A percentile compares a stretch with the other conserved stretches of the same genome.
phyloP scores from a whole-genome alignment of 208 protist genomes.

The Wallacemonas rigidus region DNA sequence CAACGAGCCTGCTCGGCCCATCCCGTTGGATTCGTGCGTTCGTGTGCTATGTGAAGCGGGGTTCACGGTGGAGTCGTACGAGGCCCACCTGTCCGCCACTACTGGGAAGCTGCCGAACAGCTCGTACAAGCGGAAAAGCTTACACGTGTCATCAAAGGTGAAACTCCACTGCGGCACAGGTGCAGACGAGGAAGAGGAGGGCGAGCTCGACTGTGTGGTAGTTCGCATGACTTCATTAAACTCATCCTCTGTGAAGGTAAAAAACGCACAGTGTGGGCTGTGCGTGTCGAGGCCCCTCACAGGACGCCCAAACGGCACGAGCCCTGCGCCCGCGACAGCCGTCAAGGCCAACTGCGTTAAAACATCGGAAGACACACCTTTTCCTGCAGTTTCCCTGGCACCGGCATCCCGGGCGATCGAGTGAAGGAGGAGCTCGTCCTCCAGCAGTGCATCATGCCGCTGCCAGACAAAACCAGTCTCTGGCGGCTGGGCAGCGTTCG shows the following conservation, averaged over 20 bases:
- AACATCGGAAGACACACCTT: background rate
- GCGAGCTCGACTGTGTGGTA: background rate
- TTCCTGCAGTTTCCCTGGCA: background rate
- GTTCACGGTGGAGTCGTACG: constrained; percentile 2
- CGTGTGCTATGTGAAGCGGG: background rate
- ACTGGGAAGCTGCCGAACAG: constrained; percentile 67
- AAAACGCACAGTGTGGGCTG: constrained; percentile 23
- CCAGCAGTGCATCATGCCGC: background rate
- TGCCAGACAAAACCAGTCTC: background rate
- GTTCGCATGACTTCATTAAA: constrained; percentile 30
- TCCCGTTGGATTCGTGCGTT: no score
- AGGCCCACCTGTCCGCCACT: constrained; percentile 53
- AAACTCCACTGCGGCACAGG: constrained; percentile 13
- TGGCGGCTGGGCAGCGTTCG: no score
- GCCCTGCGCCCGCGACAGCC: background rate
- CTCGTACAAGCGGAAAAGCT: constrained; percentile 53
- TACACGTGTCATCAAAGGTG: constrained; percentile 36
- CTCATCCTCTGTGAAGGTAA: constrained; percentile 55
- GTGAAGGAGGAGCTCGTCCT: background rate
- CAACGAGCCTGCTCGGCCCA: background rate
- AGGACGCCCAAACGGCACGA: background rate
- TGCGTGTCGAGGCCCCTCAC: background rate
- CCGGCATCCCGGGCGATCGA: background rate
- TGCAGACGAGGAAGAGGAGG: background rate
- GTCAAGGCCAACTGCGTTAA: background rate